These are phyloP conservation scores for Colletotrichum salicis DNA, from an alignment of 2,329 filamentous ascomycete genomes.

Conservation along the genomic window DNA sequence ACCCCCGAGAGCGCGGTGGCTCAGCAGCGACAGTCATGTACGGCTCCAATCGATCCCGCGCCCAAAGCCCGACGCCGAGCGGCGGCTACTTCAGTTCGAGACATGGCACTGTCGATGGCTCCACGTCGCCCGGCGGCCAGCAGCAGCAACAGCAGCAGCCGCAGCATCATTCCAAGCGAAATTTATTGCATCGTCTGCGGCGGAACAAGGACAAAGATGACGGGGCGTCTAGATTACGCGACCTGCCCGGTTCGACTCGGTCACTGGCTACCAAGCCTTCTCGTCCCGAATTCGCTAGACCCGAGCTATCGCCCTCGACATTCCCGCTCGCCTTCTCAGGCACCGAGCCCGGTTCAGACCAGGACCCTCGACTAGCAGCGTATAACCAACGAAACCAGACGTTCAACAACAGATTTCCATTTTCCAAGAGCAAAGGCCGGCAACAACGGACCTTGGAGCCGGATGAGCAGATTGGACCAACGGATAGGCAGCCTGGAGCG, in stretches of 20 bases:
- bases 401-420: constrained; percentile 72
- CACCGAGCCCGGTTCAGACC: constrained; percentile 43
- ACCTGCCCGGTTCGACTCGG: constrained; percentile 63
- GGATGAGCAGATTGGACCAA: constrained; percentile 70
- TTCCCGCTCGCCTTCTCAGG: constrained; percentile 45
- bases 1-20: constrained; percentile 64
- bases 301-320: constrained; percentile 51
- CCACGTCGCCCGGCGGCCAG: constrained; percentile 63
- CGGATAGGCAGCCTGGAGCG: constrained; percentile 59
- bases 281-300: constrained; percentile 56
- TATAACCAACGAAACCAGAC: constrained; percentile 55
- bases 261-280: constrained; percentile 64
- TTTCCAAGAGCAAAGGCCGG: constrained; percentile 64
- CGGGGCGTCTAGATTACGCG: constrained; percentile 54
- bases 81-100: constrained; percentile 63
- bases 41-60: constrained; percentile 63
- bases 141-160: constrained; percentile 38
- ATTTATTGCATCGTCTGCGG: constrained; percentile 60
- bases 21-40: constrained; percentile 55
- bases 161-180: constrained; percentile 58
- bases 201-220: constrained; percentile 67
- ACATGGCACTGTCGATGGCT: constrained; percentile 61
- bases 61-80: constrained; percentile 86
- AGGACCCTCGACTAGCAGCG: constrained; percentile 39
- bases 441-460: constrained; percentile 57